phyloP scores from a whole-genome alignment of 352 stramenopile species.

The Pythium graminicola region DNA sequence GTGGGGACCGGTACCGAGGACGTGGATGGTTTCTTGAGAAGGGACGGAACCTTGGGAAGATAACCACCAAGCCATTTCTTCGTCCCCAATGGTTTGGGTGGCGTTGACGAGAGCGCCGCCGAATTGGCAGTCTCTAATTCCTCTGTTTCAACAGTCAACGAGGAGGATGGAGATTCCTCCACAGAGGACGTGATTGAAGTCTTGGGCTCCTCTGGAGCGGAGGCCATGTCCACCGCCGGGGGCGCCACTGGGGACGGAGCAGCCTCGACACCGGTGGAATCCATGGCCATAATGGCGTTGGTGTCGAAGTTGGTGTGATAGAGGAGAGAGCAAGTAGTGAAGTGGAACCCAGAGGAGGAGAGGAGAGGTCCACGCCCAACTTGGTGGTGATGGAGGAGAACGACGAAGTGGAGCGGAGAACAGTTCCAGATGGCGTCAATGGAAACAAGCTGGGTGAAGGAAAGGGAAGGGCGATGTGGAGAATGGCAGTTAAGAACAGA shows the following conservation, averaged over 20 bases:
- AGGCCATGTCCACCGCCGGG: background rate
- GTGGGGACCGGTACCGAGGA: background rate
- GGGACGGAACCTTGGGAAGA: constrained; percentile 52
- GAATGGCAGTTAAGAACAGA: constrained; percentile 1
- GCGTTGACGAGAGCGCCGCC: constrained; percentile 1
- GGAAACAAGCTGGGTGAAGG: constrained; percentile 15
- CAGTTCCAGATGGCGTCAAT: constrained; percentile 13
- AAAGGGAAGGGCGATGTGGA: background rate
- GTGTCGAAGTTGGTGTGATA: constrained; percentile 11
- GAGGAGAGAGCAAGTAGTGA: constrained; percentile 1
- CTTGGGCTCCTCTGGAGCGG: background rate
- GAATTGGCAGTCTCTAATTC: background rate
- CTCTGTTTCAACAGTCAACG: background rate
- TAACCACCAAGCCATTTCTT: constrained; percentile 57
- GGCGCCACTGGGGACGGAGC: background rate
- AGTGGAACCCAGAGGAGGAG: constrained; percentile 1
- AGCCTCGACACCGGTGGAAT: constrained; percentile 17
- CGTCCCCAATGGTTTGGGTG: constrained; percentile 6
- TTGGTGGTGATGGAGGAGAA: background rate
- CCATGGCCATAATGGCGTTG: constrained; percentile 13
- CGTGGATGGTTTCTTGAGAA: constrained; percentile 25
- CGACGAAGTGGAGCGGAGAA: constrained; percentile 3
- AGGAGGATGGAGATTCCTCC: background rate
- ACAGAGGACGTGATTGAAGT: background rate
- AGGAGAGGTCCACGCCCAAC: no score